A percentile compares a stretch with the other conserved stretches of the same genome.
These are phyloP conservation scores for Paraurostyla sp. DNA, from an alignment of 73 alveolate species.

Conservation along the genomic window DNA sequence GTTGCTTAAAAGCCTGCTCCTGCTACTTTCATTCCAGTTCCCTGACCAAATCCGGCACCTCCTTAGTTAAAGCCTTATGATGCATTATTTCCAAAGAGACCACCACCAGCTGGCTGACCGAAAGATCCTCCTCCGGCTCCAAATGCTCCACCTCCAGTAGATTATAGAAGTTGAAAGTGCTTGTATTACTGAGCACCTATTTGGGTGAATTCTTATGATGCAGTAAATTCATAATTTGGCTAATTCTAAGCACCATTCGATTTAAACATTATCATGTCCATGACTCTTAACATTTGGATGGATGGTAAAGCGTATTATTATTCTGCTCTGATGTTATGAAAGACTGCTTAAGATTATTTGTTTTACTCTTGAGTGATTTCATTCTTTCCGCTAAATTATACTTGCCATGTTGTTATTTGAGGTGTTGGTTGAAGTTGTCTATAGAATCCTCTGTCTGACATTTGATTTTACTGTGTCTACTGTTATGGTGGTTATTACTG, in stretches of 20 bases:
- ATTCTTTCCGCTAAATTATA: not conserved
- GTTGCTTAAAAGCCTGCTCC: conserved; percentile 23
- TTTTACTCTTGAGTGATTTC: not conserved
- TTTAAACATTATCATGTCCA: not conserved
- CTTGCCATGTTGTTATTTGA: not conserved
- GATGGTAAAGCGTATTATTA: not conserved
- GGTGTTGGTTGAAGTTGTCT: not conserved
- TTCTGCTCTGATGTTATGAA: not conserved
- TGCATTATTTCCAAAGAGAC: conserved; percentile 13
- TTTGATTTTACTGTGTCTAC: not conserved
- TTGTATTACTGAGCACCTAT: not conserved
- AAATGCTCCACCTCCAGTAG: not conserved
- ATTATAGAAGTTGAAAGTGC: not conserved
- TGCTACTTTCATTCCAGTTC: not conserved
- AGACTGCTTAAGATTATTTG: not conserved
- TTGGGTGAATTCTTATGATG: not conserved
- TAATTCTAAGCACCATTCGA: not conserved
- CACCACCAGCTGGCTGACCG: not conserved
- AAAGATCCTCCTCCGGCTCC: conserved; percentile 16
- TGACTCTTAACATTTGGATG: not conserved
- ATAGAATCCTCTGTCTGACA: not conserved
- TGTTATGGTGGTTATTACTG: not conserved
- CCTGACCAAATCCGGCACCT: not conserved
- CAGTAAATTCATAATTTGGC: not conserved
- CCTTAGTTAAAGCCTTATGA: no score